These are phyloP conservation scores for Boletus sp. DNA, from an alignment of 1,284 basidiomycete species.

Conservation along the genomic window DNA sequence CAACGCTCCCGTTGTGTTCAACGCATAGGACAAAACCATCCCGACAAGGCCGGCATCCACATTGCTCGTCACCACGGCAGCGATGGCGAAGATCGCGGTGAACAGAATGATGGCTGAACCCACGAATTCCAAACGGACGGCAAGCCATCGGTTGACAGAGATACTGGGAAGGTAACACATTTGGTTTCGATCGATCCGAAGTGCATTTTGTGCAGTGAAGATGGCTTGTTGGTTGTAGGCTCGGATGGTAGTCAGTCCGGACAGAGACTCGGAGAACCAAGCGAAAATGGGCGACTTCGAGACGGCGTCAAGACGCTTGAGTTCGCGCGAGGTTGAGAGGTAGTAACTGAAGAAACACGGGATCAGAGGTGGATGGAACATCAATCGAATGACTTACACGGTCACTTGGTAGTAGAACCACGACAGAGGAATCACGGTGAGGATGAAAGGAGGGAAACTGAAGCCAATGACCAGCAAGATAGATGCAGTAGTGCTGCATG, in stretches of 20 bases:
- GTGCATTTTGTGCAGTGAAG: conserved; percentile 79
- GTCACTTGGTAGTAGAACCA: conserved; percentile 79
- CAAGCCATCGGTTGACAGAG: conserved; percentile 79
- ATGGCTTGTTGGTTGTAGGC: conserved; percentile 72
- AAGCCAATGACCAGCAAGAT: conserved; percentile 78
- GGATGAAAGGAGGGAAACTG: conserved; percentile 80
- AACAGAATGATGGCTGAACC: conserved; percentile 81
- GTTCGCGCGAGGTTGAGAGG: conserved; percentile 85
- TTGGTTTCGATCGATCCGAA: conserved; percentile 81
- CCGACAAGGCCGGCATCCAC: conserved; percentile 92
- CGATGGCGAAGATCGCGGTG: conserved; percentile 68
- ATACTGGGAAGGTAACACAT: conserved; percentile 75
- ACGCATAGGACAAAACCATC: conserved; percentile 84
- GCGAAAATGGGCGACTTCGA: conserved; percentile 90
- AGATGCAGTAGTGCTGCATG: conserved; percentile 58
- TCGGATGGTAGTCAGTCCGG: conserved; percentile 84
- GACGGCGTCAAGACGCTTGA: conserved; percentile 90
- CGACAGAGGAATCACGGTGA: conserved; percentile 72
- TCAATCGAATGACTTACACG: conserved; percentile 44
- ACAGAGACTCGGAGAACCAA: conserved; percentile 85
- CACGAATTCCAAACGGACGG: conserved; percentile 78
- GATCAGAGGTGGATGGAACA: conserved; percentile 5
- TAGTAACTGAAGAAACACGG: conserved; percentile 63
- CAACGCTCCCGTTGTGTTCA: conserved; percentile 76
- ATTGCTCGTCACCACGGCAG: conserved; percentile 65